phyloP scores from a whole-genome alignment of 305 asterid genomes.

The Nicotiana rustica region DNA sequence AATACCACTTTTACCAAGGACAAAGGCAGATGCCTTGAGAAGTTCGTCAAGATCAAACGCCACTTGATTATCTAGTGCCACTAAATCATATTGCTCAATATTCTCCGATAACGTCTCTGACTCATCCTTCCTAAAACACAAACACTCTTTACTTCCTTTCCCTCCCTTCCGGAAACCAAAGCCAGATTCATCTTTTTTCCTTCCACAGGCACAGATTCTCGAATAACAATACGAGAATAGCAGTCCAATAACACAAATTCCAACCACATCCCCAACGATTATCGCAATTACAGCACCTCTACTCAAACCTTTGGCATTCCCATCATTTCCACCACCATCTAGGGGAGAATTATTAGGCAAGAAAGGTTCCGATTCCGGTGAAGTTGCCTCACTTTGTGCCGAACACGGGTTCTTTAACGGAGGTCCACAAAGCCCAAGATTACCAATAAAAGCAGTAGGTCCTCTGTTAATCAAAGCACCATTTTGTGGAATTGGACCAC shows the following conservation, averaged over 20 bases:
- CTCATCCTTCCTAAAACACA: constrained; percentile 89
- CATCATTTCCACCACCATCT: constrained; percentile 40
- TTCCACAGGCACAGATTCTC: constrained; percentile 58
- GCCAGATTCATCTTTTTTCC: constrained; percentile 51
- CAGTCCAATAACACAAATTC: constrained; percentile 84
- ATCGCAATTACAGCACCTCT: constrained; percentile 66
- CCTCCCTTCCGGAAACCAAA: constrained; percentile 64
- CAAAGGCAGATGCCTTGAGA: constrained; percentile 93
- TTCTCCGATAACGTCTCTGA: constrained; percentile 87
- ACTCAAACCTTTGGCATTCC: constrained; percentile 59
- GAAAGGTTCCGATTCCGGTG: constrained; percentile 71
- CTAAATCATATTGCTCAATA: constrained; percentile 76
- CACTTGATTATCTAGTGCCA: constrained; percentile 69
- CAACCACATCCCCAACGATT: constrained; percentile 77
- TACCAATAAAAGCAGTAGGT: constrained; percentile 94
- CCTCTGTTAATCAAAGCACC: constrained; percentile 94
- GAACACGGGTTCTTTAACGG: constrained; percentile 80
- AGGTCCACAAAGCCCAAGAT: constrained; percentile 89
- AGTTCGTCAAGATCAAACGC: constrained; percentile 89
- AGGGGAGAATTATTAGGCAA: constrained; percentile 62
- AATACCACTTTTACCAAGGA: constrained; percentile 85
- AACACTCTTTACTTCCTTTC: constrained; percentile 66
- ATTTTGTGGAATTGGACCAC: constrained; percentile 89
- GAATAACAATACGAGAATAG: constrained; percentile 85
- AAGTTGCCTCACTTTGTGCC: constrained; percentile 53